Evolutionary conservation across 164 flowering plant species (phyloP).

Genomic region (Platanus orientalis): DNA sequence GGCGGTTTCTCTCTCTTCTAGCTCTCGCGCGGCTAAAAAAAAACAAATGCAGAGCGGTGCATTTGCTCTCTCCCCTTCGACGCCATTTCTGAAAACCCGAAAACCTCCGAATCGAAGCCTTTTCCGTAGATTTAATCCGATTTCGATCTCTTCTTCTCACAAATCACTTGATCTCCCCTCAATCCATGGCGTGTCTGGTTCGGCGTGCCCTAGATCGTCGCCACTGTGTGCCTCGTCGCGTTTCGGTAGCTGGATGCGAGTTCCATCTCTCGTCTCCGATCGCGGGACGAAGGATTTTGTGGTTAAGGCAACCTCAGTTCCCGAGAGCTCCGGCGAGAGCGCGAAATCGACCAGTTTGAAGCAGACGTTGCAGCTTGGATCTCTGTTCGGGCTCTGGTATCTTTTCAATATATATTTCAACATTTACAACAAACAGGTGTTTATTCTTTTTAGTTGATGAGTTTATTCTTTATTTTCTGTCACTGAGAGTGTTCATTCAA

Average conservation of each 20-base stretch:
- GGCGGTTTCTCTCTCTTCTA: no score
- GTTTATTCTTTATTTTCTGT: neutral
- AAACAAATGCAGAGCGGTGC: constrained; percentile 57
- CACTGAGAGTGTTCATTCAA: neutral
- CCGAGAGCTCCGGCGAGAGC: constrained; percentile 35
- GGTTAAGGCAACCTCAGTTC: constrained; percentile 35
- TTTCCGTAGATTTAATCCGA: constrained; percentile 17
- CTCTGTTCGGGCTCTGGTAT: constrained; percentile 54
- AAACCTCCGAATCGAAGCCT: constrained; percentile 2
- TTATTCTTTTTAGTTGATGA: neutral
- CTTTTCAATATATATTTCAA: constrained; percentile 69
- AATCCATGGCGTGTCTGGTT: constrained; percentile 15
- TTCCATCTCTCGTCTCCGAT: constrained; percentile 20
- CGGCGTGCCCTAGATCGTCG: constrained; percentile 11
- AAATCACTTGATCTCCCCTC: constrained; percentile 24
- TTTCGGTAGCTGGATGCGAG: constrained; percentile 15
- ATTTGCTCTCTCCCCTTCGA: constrained; percentile 30
- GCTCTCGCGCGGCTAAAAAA: neutral
- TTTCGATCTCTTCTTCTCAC: constrained; percentile 20
- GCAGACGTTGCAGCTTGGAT: constrained; percentile 43
- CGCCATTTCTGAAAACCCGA: constrained; percentile 25
- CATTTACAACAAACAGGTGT: constrained; percentile 72
- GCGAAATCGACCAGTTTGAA: constrained; percentile 18
- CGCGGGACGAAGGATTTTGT: constrained; percentile 21
- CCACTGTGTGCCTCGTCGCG: constrained; percentile 1